Evolutionary conservation across 1,139 yeast genomes (phyloP).

Genomic region (Geotrichum fermentans): DNA sequence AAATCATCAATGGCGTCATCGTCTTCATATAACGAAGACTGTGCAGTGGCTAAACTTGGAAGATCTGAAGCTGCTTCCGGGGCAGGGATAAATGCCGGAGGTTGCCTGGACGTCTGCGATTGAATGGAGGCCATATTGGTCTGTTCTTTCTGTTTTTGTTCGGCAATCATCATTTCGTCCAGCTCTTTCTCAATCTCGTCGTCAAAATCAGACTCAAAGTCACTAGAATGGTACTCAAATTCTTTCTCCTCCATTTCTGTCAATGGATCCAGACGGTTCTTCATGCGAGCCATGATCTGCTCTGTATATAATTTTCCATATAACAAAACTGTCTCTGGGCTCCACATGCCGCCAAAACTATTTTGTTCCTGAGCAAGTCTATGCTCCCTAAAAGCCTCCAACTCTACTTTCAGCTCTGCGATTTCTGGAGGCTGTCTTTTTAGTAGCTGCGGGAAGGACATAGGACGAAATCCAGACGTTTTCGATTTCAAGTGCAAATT

Average conservation of each 20-base stretch:
- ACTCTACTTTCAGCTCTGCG: not conserved
- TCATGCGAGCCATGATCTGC: not conserved
- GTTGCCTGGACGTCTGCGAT: too few relatives aligned
- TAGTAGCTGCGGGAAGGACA: conserved; percentile 1
- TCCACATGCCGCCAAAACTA: not conserved
- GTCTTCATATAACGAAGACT: not conserved
- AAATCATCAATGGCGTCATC: not conserved
- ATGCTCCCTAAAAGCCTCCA: conserved; percentile 6
- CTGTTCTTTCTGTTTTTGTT: not conserved
- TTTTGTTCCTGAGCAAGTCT: not conserved
- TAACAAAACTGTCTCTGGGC: conserved; percentile 5
- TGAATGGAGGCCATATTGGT: too few relatives aligned
- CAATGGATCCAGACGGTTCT: not conserved
- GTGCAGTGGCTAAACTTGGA: too few relatives aligned
- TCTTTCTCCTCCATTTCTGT: not conserved
- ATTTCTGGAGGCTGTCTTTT: conserved; percentile 7
- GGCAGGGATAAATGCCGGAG: too few relatives aligned
- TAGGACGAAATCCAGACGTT: not conserved
- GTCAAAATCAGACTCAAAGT: conserved; percentile 9
- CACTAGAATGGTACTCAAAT: not conserved
- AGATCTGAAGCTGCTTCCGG: too few relatives aligned
- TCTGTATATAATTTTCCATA: conserved; percentile 16
- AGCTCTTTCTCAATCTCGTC: conserved; percentile 23
- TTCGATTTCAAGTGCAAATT: not conserved
- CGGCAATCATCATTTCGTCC: conserved; percentile 8